Evolutionary conservation across 805 yeast genomes (phyloP).

Genomic region (Nadsonia fulvescens): DNA sequence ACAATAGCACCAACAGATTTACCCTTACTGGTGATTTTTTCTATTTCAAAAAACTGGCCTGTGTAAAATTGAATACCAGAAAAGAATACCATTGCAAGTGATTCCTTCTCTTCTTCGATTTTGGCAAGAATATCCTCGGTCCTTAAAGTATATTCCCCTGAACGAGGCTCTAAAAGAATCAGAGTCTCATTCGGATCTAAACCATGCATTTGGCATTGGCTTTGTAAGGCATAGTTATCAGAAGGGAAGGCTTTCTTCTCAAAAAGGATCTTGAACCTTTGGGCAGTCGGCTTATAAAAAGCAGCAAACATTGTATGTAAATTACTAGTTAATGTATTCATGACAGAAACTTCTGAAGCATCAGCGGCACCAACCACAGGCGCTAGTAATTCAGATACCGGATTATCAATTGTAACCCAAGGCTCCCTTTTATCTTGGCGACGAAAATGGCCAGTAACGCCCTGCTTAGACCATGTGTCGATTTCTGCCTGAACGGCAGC

Average conservation of each 20-base stretch:
- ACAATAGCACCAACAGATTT: constrained; percentile 31
- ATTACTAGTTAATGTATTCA: constrained; percentile 75
- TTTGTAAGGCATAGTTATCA: constrained; percentile 70
- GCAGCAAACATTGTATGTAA: constrained; percentile 55
- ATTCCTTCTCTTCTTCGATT: constrained; percentile 38
- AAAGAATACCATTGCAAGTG: constrained; percentile 55
- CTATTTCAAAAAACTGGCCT: constrained; percentile 72
- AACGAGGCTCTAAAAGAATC: constrained; percentile 44
- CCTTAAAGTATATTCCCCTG: constrained; percentile 35
- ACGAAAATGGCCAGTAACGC: constrained; percentile 69
- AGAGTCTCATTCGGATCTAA: constrained; percentile 34
- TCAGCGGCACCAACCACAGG: constrained; percentile 58
- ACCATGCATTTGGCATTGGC: constrained; percentile 49
- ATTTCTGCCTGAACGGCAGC: constrained; percentile 45
- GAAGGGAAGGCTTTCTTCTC: constrained; percentile 87
- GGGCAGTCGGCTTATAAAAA: constrained; percentile 51
- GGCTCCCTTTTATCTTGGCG: constrained; percentile 26
- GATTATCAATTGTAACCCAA: constrained; percentile 79
- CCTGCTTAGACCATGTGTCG: constrained; percentile 66
- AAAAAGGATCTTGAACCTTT: constrained; percentile 51
- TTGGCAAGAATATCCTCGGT: constrained; percentile 43
- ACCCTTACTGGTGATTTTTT: constrained; percentile 45
- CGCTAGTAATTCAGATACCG: constrained; percentile 50
- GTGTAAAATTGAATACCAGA: constrained; percentile 88
- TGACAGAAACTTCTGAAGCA: constrained; percentile 58